Evolutionary conservation across 495 filamentous ascomycete genomes (phyloP).

Genomic region (Podospora fimiseda): DNA sequence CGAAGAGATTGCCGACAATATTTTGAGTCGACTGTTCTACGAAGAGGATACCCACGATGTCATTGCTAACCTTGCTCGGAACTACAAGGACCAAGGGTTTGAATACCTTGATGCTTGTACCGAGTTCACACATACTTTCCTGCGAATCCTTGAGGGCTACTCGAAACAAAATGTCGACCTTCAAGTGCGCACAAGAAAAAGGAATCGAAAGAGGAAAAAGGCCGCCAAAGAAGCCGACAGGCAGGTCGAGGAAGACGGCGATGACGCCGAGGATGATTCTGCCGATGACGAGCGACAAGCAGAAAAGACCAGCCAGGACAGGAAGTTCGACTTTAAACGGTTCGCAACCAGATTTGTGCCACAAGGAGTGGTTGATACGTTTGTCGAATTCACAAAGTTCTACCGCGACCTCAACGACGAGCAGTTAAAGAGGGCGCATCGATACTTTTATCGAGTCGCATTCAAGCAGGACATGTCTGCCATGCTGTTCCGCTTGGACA

Average conservation of each 20-base stretch:
- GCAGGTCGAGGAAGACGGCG: slow-evolving; percentile 28
- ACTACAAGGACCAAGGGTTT: slow-evolving; percentile 89
- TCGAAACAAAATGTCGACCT: slow-evolving; percentile 91
- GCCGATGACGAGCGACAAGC: slow-evolving; percentile 71
- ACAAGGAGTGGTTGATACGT: slow-evolving; percentile 84
- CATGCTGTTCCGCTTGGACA: slow-evolving; percentile 83
- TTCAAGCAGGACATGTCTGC: slow-evolving; percentile 91
- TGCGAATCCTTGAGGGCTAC: slow-evolving; percentile 87
- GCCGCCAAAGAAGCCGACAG: slow-evolving; percentile 33
- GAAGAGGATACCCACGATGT: slow-evolving; percentile 91
- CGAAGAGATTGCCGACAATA: slow-evolving; percentile 97
- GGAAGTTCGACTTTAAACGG: slow-evolving; percentile 88
- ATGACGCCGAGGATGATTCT: slow-evolving; percentile 54
- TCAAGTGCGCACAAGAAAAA: slow-evolving; percentile 75
- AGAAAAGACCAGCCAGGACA: slow-evolving; percentile 63
- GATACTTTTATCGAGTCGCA: slow-evolving; percentile 89
- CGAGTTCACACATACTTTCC: slow-evolving; percentile 83
- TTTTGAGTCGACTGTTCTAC: slow-evolving; percentile 93
- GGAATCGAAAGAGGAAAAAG: slow-evolving; percentile 64
- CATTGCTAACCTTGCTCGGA: slow-evolving; percentile 67
- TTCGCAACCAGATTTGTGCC: slow-evolving; percentile 75
- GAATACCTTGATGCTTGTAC: slow-evolving; percentile 90
- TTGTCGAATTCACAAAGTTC: slow-evolving; percentile 68
- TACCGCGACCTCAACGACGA: slow-evolving; percentile 73
- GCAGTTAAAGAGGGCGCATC: slow-evolving; percentile 88